Base-by-base conservation (phyloP, 495 filamentous ascomycete genomes). In the Penicillium fimorum region DNA sequence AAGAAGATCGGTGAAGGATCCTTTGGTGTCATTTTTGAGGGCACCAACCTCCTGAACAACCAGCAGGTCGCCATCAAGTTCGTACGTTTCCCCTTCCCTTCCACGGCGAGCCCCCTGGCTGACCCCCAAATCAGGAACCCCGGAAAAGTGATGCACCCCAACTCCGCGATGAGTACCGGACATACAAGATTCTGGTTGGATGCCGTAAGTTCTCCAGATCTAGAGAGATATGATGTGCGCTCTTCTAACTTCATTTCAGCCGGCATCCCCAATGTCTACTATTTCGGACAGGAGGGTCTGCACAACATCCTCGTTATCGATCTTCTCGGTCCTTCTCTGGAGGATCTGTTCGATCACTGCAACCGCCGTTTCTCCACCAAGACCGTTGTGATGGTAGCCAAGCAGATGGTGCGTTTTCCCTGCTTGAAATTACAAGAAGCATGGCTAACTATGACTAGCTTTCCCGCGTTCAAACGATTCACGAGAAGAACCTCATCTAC, bases 41-140 rank as follows among this genome's bases (percentile, higher is more conserved):
- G 94, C 44, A 97, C 91, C 63, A 99, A 99, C 74, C 82, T 99
- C 55, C 81, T 99, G 72, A 99, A 99, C 81, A 96, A 94, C 75
- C 94, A 97, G 74, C 94, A 96, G 75, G 94, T 99, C 54, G 94
- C 94, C 60, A 99, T 99, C 79, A 99, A 99, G 80, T 99, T 99
- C 77, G 93, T 96, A 77, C 67, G 91, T 88, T 22, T 30, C 29
- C 57, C 22, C 35, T 50, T 13, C 12, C 35, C 18, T 50, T 30
- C 13, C 11, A 8, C n/a, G 27, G 47, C 27, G 49, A 25, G 5
- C 20, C 18, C 38, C 17, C n/a, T 47, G 56, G 59, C 62, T 70
- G 55, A 71, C 50, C 29, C 29, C 27, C 25, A 55, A 53, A 24
- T 13, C 58, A 96, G 92, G 93, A 99, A 88, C 94, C 94, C 17